Percentiles rank a stretch among this genome's conserved stretches.
These are phyloP conservation scores for Aciculoconidium aculeatum DNA, from an alignment of 805 yeast species.

Conservation along the genomic window DNA sequence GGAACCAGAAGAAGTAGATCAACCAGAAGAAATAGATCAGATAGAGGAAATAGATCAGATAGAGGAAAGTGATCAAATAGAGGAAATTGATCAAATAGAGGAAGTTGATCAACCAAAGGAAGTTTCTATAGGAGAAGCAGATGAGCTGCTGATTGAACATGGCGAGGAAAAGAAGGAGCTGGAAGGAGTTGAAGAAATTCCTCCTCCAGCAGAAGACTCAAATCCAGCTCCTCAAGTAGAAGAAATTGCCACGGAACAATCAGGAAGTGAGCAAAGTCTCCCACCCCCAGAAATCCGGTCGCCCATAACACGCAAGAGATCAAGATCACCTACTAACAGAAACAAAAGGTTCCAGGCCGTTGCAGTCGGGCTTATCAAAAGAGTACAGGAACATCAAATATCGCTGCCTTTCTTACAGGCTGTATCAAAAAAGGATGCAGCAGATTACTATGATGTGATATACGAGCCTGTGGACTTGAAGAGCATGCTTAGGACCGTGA, in stretches of 20 bases:
- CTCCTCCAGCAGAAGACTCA: slow-evolving; percentile 3
- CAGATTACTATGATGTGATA: slow-evolving; percentile 56
- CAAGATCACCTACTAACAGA: slow-evolving; percentile 15
- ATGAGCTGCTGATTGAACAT: no score
- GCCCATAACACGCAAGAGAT: slow-evolving; percentile 12
- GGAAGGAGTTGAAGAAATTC: slow-evolving; percentile 6
- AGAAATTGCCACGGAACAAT: no score
- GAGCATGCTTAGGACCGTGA: slow-evolving; percentile 51
- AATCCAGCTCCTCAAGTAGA: slow-evolving; percentile 2
- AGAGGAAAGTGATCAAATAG: no score
- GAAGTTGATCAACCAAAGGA: no score
- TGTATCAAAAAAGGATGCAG: slow-evolving; percentile 62
- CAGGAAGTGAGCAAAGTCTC: no score
- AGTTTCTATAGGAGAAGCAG: no score
- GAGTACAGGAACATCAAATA: slow-evolving; percentile 63
- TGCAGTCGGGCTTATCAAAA: slow-evolving; percentile 56
- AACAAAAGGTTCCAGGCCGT: slow-evolving; percentile 56
- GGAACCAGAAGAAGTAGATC: slow-evolving; percentile 2
- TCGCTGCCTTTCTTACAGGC: slow-evolving; percentile 72
- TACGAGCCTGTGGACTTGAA: slow-evolving; percentile 65
- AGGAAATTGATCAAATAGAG: no score
- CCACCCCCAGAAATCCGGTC: no score
- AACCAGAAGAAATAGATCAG: slow-evolving; percentile 1
- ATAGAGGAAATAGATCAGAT: neutral
- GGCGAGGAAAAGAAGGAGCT: neutral